A percentile compares a stretch with the other conserved stretches of the same genome.
Conservation (phyloP, 208 protist genomes). For the Phytomonas sp. region DNA sequence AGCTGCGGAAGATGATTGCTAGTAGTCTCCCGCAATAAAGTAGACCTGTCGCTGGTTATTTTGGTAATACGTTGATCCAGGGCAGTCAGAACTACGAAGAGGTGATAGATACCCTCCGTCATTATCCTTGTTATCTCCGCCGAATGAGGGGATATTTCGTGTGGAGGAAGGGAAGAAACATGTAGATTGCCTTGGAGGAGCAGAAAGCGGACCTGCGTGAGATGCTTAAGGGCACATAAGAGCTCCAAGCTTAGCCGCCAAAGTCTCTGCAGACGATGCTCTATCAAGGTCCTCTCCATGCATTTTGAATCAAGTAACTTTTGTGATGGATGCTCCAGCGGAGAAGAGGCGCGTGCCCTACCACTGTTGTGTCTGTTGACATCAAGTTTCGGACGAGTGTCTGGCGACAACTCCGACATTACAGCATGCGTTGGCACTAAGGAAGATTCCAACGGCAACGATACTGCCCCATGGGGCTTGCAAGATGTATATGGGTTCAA, state of each 20-base stretch:
- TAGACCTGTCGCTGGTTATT: slow-evolving; percentile 4
- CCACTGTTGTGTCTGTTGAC: neutral
- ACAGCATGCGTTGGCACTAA: neutral
- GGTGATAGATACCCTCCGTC: slow-evolving; percentile 31
- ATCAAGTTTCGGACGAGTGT: neutral
- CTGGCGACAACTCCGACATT: neutral
- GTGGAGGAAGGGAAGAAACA: neutral
- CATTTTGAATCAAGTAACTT: neutral
- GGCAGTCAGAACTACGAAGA: slow-evolving; percentile 38
- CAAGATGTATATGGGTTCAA: neutral
- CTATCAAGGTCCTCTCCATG: slow-evolving; percentile 2
- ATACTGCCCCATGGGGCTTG: neutral
- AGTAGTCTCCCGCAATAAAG: neutral
- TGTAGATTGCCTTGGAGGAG: neutral
- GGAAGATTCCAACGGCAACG: neutral
- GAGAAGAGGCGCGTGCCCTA: neutral
- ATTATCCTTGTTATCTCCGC: slow-evolving; percentile 9
- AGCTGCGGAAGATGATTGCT: slow-evolving; percentile 5
- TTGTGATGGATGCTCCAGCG: neutral
- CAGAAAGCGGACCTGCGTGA: slow-evolving; percentile 8
- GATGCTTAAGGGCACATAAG: slow-evolving; percentile 47
- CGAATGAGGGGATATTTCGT: neutral
- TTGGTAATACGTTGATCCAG: slow-evolving; percentile 27
- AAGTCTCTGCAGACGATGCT: slow-evolving; percentile 14
- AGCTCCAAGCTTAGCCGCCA: slow-evolving; percentile 41